A percentile compares a stretch with the other conserved stretches of the same genome.
phyloP scores from a whole-genome alignment of 2,329 filamentous ascomycete genomes.

The Neoarthrinium moseri region DNA sequence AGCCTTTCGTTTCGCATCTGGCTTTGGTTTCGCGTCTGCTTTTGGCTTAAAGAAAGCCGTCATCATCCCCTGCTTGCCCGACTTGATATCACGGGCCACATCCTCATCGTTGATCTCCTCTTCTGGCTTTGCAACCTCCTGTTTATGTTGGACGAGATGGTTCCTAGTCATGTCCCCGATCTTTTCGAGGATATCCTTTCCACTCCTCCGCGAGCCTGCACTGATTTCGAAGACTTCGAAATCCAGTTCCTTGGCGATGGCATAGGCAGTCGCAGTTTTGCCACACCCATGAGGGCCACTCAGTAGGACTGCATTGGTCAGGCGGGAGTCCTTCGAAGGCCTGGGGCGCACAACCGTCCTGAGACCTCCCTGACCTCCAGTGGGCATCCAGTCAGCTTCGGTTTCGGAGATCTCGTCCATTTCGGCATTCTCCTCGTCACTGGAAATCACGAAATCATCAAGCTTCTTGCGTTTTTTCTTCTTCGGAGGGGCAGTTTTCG shows the following conservation, averaged over 20 bases:
- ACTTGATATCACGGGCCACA: conserved; percentile 57
- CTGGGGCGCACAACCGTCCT: conserved; percentile 54
- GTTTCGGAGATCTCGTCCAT: conserved; percentile 67
- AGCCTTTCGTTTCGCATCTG: conserved; percentile 9
- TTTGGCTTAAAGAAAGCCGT: conserved; percentile 74
- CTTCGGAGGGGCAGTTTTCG: conserved; percentile 45
- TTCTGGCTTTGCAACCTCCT: conserved; percentile 23
- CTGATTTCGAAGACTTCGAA: conserved; percentile 98
- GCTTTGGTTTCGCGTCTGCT: conserved; percentile 22
- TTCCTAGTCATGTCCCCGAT: conserved; percentile 98
- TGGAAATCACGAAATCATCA: conserved; percentile 77
- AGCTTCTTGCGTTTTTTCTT: conserved; percentile 72
- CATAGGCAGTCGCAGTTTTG: conserved; percentile 90
- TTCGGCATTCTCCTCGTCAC: conserved; percentile 70
- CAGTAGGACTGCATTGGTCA: conserved; percentile 78
- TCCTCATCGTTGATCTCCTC: conserved; percentile 39
- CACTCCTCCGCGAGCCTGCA: conserved; percentile 75
- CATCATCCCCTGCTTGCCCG: conserved; percentile 76
- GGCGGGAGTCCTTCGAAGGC: conserved; percentile 43
- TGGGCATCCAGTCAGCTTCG: conserved; percentile 47
- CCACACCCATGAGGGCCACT: conserved; percentile 89
- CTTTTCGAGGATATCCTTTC: conserved; percentile 85
- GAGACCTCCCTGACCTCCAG: conserved; percentile 38
- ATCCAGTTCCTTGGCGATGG: conserved; percentile 84
- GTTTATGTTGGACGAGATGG: conserved; percentile 70